Evolutionary conservation across 108 stramenopile genomes (phyloP), one percentile per base, ranked within the genome.

Genomic region (Skeletonema potamos): DNA sequence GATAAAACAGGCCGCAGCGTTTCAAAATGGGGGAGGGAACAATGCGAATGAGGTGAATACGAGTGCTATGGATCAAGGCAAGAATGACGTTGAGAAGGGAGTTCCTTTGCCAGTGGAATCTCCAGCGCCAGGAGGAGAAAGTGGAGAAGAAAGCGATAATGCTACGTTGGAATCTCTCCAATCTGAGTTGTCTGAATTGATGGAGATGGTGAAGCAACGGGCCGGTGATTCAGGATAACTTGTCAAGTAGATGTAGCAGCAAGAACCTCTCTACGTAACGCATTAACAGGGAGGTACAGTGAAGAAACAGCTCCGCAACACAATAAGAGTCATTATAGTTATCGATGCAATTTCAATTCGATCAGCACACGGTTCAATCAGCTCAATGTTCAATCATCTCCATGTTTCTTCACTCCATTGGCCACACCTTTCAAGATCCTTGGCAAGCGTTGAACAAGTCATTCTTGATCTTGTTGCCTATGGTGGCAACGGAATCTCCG

Each of bases 381-480:
- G n/a, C n/a, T n/a, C n/a, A n/a, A n/a, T n/a, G n/a, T n/a, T n/a
- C n/a, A n/a, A n/a, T n/a, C n/a, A n/a, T n/a, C n/a, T n/a, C n/a
- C n/a, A n/a, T n/a, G n/a, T n/a, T n/a, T n/a, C n/a, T n/a, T n/a
- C n/a, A n/a, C n/a, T n/a, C 97, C 55, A 95, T 70, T 41, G 97
- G 96, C 98, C 98, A 98, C 55, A 96, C 94, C 89, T 96, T 96
- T 97, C 97, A 97, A 2, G 93, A 94, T 66, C 96, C 98, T 84
- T 94, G 96, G 78, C 94, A 95, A 10, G 97, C 98, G 41, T 92
- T 85, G 48, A 95, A 70, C 8, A 98, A 84, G 67, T 98, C 98
- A 26, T 76, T 85, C 87, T 95, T 90, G 85, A 97, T 93, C 86
- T 97, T 90, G 86, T 74, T 84, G 54, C 83, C 85, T 70, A 98